Conservation (phyloP, 2,329 filamentous ascomycete species). For the Talaromyces sp. region DNA sequence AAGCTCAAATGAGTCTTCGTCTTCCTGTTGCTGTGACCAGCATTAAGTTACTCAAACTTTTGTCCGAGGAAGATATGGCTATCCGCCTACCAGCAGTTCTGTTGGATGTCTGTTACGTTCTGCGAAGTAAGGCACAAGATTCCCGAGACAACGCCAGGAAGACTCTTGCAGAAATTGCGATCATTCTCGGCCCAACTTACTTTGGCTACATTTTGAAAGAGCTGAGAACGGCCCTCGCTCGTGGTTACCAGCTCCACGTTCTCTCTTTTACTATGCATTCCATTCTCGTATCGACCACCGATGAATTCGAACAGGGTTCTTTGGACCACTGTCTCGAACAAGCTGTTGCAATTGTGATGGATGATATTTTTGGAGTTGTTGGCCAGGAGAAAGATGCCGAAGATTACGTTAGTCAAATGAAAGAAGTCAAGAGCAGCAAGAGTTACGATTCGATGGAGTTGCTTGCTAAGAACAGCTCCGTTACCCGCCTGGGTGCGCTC, state of each 20-base stretch:
- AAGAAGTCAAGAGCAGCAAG: slow-evolving; percentile 96
- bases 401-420: slow-evolving; percentile 91
- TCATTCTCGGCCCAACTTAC: slow-evolving; percentile 74
- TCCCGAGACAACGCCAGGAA: slow-evolving; percentile 86
- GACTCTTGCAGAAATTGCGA: slow-evolving; percentile 78
- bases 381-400: slow-evolving; percentile 97
- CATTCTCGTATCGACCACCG: slow-evolving; percentile 72
- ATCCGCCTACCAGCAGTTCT: slow-evolving; percentile 76
- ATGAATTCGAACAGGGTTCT: slow-evolving; percentile 73
- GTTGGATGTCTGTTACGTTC: slow-evolving; percentile 87
- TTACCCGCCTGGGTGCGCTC: slow-evolving; percentile 69
- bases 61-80: slow-evolving; percentile 70
- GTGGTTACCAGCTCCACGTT: slow-evolving; percentile 91
- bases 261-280: slow-evolving; percentile 93
- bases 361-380: slow-evolving; percentile 89
- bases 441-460: slow-evolving; percentile 97
- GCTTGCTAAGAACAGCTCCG: slow-evolving; percentile 75
- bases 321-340: slow-evolving; percentile 80
- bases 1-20: slow-evolving; percentile 87
- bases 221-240: slow-evolving; percentile 73
- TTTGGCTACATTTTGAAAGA: slow-evolving; percentile 94
- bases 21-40: slow-evolving; percentile 85
- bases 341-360: slow-evolving; percentile 84
- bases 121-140: slow-evolving; percentile 83
- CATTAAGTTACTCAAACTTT: slow-evolving; percentile 77